Conservation (phyloP, 495 filamentous ascomycete genomes). For the Hypomontagnella submonticulosa region DNA sequence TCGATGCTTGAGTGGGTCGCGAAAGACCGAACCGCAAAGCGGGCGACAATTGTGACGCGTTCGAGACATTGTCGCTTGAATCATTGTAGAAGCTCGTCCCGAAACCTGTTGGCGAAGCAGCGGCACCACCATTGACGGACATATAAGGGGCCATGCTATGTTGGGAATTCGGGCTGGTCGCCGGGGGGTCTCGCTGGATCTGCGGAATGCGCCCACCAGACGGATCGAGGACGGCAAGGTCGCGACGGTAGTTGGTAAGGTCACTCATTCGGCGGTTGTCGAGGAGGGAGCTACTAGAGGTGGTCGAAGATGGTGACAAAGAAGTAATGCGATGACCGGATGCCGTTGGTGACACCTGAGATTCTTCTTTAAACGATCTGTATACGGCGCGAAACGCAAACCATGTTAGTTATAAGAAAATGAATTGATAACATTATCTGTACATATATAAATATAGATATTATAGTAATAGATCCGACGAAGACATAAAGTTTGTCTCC, state of each 20-base stretch:
- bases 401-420: constrained; percentile 8
- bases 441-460: no score
- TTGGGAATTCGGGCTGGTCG: constrained; percentile 58
- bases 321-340: constrained; percentile 55
- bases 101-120: constrained; percentile 46
- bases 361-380: constrained; percentile 58
- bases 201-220: constrained; percentile 63
- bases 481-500: no score
- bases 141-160: constrained; percentile 61
- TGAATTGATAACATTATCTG: background rate
- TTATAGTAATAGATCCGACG: no score
- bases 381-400: constrained; percentile 30
- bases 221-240: constrained; percentile 74
- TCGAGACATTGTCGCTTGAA: constrained; percentile 70
- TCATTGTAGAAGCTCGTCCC: constrained; percentile 70
- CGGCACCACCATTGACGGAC: constrained; percentile 50
- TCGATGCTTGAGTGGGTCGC: constrained; percentile 57
- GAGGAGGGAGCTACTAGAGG: constrained; percentile 60
- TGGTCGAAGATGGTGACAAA: constrained; percentile 60
- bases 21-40: constrained; percentile 73
- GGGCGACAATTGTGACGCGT: constrained; percentile 70
- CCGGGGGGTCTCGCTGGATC: constrained; percentile 65
- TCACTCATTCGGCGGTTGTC: constrained; percentile 63
- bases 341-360: constrained; percentile 63
- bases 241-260: constrained; percentile 73